phyloP scores from a whole-genome alignment of 2,329 filamentous ascomycete genomes.

The Microsporum audouinii region DNA sequence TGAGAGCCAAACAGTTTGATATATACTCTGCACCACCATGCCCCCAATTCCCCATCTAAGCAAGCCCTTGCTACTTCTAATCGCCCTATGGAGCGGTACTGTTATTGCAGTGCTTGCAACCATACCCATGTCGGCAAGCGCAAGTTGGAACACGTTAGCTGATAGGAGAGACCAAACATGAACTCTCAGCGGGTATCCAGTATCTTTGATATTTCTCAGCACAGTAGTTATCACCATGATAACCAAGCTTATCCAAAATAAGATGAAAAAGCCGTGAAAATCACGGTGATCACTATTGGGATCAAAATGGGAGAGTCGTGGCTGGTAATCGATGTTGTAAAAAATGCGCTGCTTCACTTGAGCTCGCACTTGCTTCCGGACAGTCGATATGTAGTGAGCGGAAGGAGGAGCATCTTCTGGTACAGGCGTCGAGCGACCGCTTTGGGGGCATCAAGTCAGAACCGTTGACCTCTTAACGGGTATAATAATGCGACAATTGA shows the following conservation, averaged over 20 bases:
- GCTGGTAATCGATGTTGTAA: constrained; percentile 81
- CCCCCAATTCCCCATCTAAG: constrained; percentile 67
- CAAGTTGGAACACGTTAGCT: constrained; percentile 78
- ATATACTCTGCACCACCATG: constrained; percentile 71
- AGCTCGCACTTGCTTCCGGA: constrained; percentile 69
- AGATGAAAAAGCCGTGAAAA: constrained; percentile 92
- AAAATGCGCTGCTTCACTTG: constrained; percentile 76
- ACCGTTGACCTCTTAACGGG: neutral
- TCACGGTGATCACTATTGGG: constrained; percentile 82
- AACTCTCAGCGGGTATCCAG: constrained; percentile 71
- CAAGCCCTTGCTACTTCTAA: constrained; percentile 44
- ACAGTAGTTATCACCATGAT: constrained; percentile 97
- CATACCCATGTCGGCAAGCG: constrained; percentile 74
- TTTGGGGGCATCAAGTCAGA: neutral
- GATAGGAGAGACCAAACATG: constrained; percentile 83
- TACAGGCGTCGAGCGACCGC: constrained; percentile 58
- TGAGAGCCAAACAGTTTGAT: constrained; percentile 65
- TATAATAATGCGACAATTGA: neutral
- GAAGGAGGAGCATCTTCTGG: constrained; percentile 89
- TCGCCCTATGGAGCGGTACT: constrained; percentile 60
- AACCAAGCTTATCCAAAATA: constrained; percentile 94
- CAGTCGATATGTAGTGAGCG: constrained; percentile 70
- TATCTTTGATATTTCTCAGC: constrained; percentile 86
- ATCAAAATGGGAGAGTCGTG: constrained; percentile 90
- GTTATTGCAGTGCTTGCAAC: constrained; percentile 60